Evolutionary conservation across 371 early-diverging fungal species (phyloP).

Genomic region (Actinomucor elegans): DNA sequence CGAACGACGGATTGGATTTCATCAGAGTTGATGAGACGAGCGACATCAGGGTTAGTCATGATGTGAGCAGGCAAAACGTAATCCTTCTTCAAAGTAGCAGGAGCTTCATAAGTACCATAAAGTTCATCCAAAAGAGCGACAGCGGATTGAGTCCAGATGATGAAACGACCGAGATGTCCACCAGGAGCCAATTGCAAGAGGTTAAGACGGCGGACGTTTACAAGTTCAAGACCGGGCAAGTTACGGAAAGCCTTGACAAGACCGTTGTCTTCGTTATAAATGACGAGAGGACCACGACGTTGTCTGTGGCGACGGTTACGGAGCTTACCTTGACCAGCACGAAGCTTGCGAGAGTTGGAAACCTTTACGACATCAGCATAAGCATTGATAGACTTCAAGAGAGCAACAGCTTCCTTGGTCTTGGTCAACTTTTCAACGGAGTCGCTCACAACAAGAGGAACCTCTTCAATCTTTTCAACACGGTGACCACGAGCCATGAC

Average conservation of each 20-base stretch:
- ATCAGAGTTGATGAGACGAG: slow-evolving; percentile 96
- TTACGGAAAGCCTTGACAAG: slow-evolving; percentile 98
- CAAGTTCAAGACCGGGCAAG: slow-evolving; percentile 98
- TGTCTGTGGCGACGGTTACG: slow-evolving; percentile 99
- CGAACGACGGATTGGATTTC: slow-evolving; percentile 97
- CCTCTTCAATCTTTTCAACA: slow-evolving; percentile 92
- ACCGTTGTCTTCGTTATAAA: slow-evolving; percentile 96
- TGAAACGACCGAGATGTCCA: slow-evolving; percentile 99
- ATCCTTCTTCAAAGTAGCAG: slow-evolving; percentile 90
- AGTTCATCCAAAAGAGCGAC: slow-evolving; percentile 94
- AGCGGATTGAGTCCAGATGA: slow-evolving; percentile 99
- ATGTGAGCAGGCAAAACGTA: slow-evolving; percentile 90
- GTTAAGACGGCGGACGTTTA: slow-evolving; percentile 93
- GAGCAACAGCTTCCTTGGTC: slow-evolving; percentile 96
- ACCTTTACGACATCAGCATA: slow-evolving; percentile 97
- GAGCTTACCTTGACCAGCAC: slow-evolving; percentile 99
- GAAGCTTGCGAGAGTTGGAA: slow-evolving; percentile 94
- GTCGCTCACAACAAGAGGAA: slow-evolving; percentile 95
- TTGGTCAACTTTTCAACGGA: slow-evolving; percentile 84
- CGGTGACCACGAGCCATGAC: slow-evolving; percentile 99
- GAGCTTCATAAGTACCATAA: slow-evolving; percentile 88
- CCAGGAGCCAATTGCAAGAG: slow-evolving; percentile 99
- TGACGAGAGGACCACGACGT: slow-evolving; percentile 98
- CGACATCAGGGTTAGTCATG: slow-evolving; percentile 94
- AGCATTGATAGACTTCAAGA: slow-evolving; percentile 94